phyloP scores from a whole-genome alignment of 2,329 filamentous ascomycete species.

The Ustulina deusta region DNA sequence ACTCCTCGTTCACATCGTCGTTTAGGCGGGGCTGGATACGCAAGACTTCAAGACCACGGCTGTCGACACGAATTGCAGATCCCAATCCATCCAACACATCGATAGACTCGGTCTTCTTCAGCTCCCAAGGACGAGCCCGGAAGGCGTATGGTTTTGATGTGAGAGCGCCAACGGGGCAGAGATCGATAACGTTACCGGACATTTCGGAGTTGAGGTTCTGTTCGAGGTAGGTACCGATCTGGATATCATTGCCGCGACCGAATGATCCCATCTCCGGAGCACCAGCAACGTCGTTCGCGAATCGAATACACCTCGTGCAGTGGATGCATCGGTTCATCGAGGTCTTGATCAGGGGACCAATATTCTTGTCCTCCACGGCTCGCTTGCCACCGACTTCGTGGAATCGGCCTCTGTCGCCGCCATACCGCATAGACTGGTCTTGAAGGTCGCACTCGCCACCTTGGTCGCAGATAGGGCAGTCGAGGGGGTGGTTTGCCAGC shows the following conservation, averaged over 20 bases:
- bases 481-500: constrained; percentile 93
- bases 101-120: constrained; percentile 95
- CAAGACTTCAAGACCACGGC: constrained; percentile 95
- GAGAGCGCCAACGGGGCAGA: constrained; percentile 96
- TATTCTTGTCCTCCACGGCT: constrained; percentile 99
- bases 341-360: constrained; percentile 97
- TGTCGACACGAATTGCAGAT: constrained; percentile 94
- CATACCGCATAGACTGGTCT: constrained; percentile 99
- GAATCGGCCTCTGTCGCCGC: constrained; percentile 94
- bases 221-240: constrained; percentile 98
- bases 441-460: constrained; percentile 99
- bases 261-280: constrained; percentile 94
- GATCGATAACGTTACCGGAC: constrained; percentile 96
- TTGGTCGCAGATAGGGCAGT: constrained; percentile 98
- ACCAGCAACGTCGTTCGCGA: constrained; percentile 96
- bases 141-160: constrained; percentile 99
- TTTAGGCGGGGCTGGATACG: constrained; percentile 91
- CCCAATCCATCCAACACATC: constrained; percentile 94
- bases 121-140: constrained; percentile 94
- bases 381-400: constrained; percentile 96
- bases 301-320: constrained; percentile 97
- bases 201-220: constrained; percentile 93
- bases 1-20: constrained; percentile 98
- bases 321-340: constrained; percentile 99
- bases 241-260: constrained; percentile 95